phyloP scores from a whole-genome alignment of 169 alveolate species.

The Perkinsus olseni region DNA sequence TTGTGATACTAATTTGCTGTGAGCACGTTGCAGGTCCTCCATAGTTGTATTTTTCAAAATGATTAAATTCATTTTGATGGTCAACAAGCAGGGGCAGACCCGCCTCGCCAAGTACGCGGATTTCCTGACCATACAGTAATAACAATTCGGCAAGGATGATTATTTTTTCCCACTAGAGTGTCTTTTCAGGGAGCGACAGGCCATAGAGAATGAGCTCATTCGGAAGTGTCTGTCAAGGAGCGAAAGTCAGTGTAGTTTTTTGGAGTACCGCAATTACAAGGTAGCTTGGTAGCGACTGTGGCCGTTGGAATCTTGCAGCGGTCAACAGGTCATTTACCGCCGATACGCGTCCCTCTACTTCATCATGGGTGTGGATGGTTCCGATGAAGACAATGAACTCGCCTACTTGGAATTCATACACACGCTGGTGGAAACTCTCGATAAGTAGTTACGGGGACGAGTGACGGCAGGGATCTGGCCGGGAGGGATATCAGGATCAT shows the following conservation, averaged over 20 bases:
- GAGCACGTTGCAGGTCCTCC: neutral
- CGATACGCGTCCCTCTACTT: conserved; percentile 96
- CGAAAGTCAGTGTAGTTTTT: conserved; percentile 89
- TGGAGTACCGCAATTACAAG: conserved; percentile 88
- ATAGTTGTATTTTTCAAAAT: conserved; percentile 39
- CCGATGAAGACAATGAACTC: conserved; percentile 80
- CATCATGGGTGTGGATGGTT: conserved; percentile 77
- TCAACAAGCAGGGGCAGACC: conserved; percentile 96
- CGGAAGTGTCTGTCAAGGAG: conserved; percentile 91
- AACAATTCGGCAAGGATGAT: conserved; percentile 8
- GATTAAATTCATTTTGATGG: conserved; percentile 93
- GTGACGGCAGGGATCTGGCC: no score
- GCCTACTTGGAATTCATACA: conserved; percentile 94
- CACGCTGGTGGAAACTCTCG: conserved; percentile 92
- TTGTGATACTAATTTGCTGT: neutral
- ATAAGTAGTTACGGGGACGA: conserved; percentile 44
- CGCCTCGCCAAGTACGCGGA: conserved; percentile 82
- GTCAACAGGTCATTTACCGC: conserved; percentile 40
- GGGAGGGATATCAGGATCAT: no score
- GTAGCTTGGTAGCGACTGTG: conserved; percentile 62
- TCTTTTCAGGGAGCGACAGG: conserved; percentile 76
- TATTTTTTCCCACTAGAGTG: conserved; percentile 18
- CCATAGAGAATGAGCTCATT: conserved; percentile 93
- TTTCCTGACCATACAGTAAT: neutral
- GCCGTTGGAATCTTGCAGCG: neutral